Evolutionary conservation across 1,284 basidiomycete genomes (phyloP).

Genomic region (Malassezia furfur): DNA sequence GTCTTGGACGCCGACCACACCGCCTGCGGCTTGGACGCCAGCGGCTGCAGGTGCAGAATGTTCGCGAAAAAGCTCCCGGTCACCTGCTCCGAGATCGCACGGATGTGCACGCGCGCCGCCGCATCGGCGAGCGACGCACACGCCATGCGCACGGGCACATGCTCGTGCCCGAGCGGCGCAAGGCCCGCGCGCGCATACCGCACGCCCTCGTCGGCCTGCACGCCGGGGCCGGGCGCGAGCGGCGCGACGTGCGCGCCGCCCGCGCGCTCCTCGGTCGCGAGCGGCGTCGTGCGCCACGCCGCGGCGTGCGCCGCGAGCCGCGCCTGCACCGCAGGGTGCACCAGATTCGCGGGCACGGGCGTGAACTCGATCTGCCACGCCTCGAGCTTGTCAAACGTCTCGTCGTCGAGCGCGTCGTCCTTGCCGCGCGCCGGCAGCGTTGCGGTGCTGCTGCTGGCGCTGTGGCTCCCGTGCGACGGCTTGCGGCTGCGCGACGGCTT

Average conservation of each 20-base stretch:
- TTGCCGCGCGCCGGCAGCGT: neutral
- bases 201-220: neutral
- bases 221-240: neutral
- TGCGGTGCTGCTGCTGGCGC: conserved; percentile 17
- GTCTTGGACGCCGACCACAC: conserved; percentile 49
- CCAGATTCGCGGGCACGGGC: conserved; percentile 31
- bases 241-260: neutral
- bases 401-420: conserved; percentile 22
- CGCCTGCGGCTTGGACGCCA: conserved; percentile 31
- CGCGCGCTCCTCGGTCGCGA: neutral
- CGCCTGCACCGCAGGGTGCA: conserved; percentile 21
- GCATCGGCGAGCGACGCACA: conserved; percentile 22
- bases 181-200: conserved; percentile 16
- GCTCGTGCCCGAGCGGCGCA: conserved; percentile 32
- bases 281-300: neutral
- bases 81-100: conserved; percentile 41
- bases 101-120: conserved; percentile 29
- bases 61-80: conserved; percentile 38
- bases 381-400: conserved; percentile 33
- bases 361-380: conserved; percentile 46
- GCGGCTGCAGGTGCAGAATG: conserved; percentile 24
- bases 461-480: conserved; percentile 12
- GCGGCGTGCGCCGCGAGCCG: conserved; percentile 14
- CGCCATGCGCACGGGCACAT: conserved; percentile 30
- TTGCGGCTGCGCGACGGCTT: conserved; percentile 21